These are phyloP conservation scores for Backusella australiensis DNA, from an alignment of 192 early-diverging fungal species.

Conservation along the genomic window DNA sequence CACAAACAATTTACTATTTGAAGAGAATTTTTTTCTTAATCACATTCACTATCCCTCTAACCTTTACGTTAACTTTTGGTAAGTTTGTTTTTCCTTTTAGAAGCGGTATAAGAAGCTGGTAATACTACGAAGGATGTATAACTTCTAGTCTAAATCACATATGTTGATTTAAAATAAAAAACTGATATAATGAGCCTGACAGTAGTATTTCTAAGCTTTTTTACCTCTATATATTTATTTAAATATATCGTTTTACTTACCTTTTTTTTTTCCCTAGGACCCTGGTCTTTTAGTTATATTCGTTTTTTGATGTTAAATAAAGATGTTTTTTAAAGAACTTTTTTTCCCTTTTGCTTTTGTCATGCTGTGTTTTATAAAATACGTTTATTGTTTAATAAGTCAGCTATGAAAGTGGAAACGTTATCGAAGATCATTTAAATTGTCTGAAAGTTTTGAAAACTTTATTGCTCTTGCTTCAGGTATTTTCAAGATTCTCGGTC, in stretches of 20 bases:
- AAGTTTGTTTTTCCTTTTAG: background rate
- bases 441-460: too few relatives aligned
- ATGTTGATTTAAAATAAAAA: conserved; percentile 10
- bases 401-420: too few relatives aligned
- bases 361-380: background rate
- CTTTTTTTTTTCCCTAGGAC: background rate
- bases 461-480: too few relatives aligned
- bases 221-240: background rate
- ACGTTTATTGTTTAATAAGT: too few relatives aligned
- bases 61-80: background rate
- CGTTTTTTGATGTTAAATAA: background rate
- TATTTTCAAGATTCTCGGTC: too few relatives aligned
- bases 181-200: conserved; percentile 16
- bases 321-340: too few relatives aligned
- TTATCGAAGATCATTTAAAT: too few relatives aligned
- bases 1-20: background rate
- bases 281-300: background rate
- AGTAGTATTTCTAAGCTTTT: background rate
- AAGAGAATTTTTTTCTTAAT: background rate
- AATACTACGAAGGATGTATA: conserved; percentile 4
- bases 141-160: background rate
- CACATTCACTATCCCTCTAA: background rate
- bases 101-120: background rate
- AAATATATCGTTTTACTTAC: background rate
- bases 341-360: background rate